Base-by-base conservation (phyloP, 106 monocot genomes). In the Dendrobium nobile region DNA sequence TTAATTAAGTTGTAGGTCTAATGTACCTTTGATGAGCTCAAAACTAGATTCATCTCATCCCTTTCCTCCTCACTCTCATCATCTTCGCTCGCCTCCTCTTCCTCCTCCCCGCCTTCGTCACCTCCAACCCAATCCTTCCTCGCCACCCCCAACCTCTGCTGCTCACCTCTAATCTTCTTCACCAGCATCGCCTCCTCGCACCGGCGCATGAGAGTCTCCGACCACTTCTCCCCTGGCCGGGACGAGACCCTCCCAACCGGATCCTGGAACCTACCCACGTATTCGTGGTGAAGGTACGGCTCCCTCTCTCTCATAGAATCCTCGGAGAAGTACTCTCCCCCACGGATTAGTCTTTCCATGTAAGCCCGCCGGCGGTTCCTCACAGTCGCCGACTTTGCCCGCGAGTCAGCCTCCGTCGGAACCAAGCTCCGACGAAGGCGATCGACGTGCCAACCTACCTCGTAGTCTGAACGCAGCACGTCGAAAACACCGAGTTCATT, bases 271-370 rank as follows among this genome's bases (percentile, higher is more conserved):
- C 81, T 91, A 42, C 98, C 98, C 5, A 93, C 45, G 37, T 89
- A 90, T 80, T 95, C 89, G 41, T 99, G 84, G 65, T 99, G 98
- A 47, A 99, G 77, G 80, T 93, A 99, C 8, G 98, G 93, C 77
- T 99, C 98, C 74, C 98, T 82, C 84, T 95, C 95, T 79, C 95
- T 74, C 98, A 99, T 99, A 2, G 92, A 88, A 10, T 93, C 95
- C 86, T 98, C 98, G 0, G 95, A 92, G 80, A 98, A 98, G 72
- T 98, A 98, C 43, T 89, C 92, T 81, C 95, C 98, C 0, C 45
- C 85, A 2, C 51, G 47, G 2, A 91, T 83, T 9, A 95, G 75
- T 48, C 78, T 72, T 19, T 93, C 98, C 86, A 99, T 78, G 82
- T 90, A 93, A 8, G 98, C 95, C 84, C 91, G 79, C 16, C 98